Evolutionary conservation across 176 grass and related monocot species (phyloP), one percentile per base, ranked within the genome.

Genomic region (Zizania latifolia): DNA sequence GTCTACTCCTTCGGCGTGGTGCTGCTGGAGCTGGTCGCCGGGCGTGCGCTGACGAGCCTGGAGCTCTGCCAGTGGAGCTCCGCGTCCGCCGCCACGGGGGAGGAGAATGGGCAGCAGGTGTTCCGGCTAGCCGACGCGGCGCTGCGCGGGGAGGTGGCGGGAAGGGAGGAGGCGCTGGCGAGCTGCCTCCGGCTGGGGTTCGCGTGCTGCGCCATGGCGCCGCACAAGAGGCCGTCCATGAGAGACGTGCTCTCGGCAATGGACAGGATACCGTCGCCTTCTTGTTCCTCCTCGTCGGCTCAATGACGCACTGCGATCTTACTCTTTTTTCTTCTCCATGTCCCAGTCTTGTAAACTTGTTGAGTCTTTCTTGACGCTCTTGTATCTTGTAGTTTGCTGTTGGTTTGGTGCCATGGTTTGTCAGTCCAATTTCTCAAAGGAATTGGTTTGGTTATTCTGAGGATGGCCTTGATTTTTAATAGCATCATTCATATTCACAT

Each of bases 1-100:
- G 86, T 97, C 29, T 93, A 89, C 90, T 82, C 90, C 2, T 93
- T 91, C 17, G 94, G 94, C 15, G 74, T 93, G 69, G 72, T 93
- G 48, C 39, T 97, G 43, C 81, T 97, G 5, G 94, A 97, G 77
- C 81, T 97, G 68, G 77, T 97, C 46, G 84, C 94, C 21, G 90
- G 94, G 46, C 87, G 88, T 31, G 74, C 84, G 68, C 72, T 93
- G 57, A 74, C 88, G 27, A 82, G 85, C 64, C 37, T 93, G 66
- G 90, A 97, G 80, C 56, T 97, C 6, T 89, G 83, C 64, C 94
- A 89, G 35, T 84, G 78, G 80, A 68, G 61, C 41, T 71, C 82
- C 14, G 48, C 48, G 34, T 71, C 82, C 14, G 48, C 48, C 2
- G 62, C 54, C 23, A 59, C 62, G 8, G 61, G 39, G 48, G 79